Evolutionary conservation across 768 basidiomycete genomes (phyloP).

Genomic region (Rhizopogon sp.): DNA sequence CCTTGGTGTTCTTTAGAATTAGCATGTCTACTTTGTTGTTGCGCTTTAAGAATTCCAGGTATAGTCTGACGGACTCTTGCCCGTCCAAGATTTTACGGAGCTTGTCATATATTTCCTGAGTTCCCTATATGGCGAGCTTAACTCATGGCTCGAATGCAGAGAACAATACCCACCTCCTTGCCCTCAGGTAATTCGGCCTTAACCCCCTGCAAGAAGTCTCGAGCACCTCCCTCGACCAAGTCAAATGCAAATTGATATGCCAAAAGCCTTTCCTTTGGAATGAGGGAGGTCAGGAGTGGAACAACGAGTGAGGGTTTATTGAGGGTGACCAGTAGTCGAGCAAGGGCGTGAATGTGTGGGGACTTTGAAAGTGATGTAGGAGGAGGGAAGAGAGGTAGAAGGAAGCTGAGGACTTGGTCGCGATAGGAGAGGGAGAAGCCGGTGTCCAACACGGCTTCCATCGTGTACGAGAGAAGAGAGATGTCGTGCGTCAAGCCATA

Average conservation of each 20-base stretch:
- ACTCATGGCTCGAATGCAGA: conserved; percentile 3
- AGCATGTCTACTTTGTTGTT: conserved; percentile 91
- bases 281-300: conserved; percentile 64
- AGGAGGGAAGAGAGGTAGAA: conserved; percentile 83
- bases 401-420: conserved; percentile 71
- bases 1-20: conserved; percentile 92
- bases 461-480: conserved; percentile 80
- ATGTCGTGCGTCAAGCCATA: conserved; percentile 73
- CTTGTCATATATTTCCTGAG: conserved; percentile 63
- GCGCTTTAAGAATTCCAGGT: conserved; percentile 91
- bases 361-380: conserved; percentile 68
- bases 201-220: conserved; percentile 84
- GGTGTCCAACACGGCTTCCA: conserved; percentile 88
- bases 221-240: conserved; percentile 87
- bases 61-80: conserved; percentile 86
- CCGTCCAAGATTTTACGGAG: conserved; percentile 83
- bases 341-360: conserved; percentile 74
- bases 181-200: conserved; percentile 65
- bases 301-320: conserved; percentile 78
- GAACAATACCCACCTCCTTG: conserved; percentile 43
- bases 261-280: conserved; percentile 65
- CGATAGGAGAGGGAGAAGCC: conserved; percentile 85
- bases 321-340: conserved; percentile 85
- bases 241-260: conserved; percentile 98
- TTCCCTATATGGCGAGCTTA: conserved; percentile 35